Base-by-base conservation (phyloP, 1,284 basidiomycete genomes). In the Ceratorhiza oryzae-sativae region DNA sequence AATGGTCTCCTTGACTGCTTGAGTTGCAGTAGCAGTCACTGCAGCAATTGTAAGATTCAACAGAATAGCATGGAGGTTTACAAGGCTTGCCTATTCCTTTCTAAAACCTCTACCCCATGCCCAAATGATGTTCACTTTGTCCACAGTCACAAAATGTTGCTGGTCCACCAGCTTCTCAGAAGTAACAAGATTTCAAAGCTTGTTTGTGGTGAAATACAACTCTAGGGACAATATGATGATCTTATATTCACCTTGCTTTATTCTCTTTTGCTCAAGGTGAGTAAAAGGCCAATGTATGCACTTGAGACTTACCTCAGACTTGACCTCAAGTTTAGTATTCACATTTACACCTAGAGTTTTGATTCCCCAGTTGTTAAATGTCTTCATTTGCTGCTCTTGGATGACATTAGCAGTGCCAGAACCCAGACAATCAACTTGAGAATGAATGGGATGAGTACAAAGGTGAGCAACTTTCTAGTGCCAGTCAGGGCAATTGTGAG, bases 221-320 rank as follows among this genome's bases (percentile, higher is more conserved):
- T 65, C 62, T 2, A 48, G 62, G 1, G 62, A 65, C 13, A 48
- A 65, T 39, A 65, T 53, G 5, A 65, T 48, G 6, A 65, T 34
- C 32, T 65, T 20, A 36, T 65, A 65, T 3, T 65, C 36, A 18
- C 62, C 62, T 2, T 4, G 9, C 6, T 25, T 10, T 32, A 65
- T 65, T 41, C 53, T 23, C 62, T 65, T 9, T 12, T 4, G 20
- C 15, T 25, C 2, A 9, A n/a, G 30, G 45, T 32, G 30, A 48
- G 60, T 25, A 13, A 3, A 15, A 20, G 3, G 2, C 25, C 13
- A 32, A 32, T 48, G 39, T 46, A 36, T 51, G 30, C 23, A n/a
- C 39, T 39, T 18, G 3, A 8, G 23, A 61, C 59, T 23, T n/a
- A 61, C 59, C 59, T 30, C 27, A 8, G 20, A 13, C n/a, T 25